Conservation (phyloP, 2,329 filamentous ascomycete species). For the Fusarium sp. region DNA sequence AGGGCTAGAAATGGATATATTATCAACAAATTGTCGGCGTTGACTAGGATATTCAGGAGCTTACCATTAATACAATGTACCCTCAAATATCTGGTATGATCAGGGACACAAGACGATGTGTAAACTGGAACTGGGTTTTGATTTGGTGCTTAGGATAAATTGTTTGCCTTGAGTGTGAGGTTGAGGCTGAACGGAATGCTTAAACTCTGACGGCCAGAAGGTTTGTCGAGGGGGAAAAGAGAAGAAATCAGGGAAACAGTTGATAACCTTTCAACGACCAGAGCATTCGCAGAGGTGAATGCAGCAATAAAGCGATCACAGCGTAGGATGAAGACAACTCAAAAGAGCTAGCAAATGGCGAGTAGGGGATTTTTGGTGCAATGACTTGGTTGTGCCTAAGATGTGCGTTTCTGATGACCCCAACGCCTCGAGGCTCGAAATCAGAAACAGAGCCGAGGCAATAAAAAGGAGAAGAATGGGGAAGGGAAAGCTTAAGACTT, state of each 20-base stretch:
- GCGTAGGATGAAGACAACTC: background rate
- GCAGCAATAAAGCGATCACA: background rate
- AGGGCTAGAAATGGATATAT: background rate
- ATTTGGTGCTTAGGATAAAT: background rate
- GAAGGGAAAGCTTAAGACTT: background rate
- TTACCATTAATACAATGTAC: slow-evolving; percentile 10
- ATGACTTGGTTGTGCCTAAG: background rate
- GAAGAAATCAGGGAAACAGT: background rate
- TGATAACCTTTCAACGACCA: background rate
- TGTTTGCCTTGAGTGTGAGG: background rate
- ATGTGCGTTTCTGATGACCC: background rate
- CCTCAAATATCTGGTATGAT: background rate
- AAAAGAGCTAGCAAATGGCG: background rate
- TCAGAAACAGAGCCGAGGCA: background rate
- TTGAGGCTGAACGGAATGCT: background rate
- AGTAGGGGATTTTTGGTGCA: background rate
- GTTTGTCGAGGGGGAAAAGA: background rate
- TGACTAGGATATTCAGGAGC: background rate
- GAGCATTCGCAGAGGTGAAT: background rate
- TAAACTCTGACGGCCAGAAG: background rate
- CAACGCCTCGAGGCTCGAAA: background rate
- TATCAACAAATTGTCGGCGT: slow-evolving; percentile 5
- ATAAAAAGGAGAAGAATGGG: background rate
- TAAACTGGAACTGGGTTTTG: slow-evolving; percentile 20
- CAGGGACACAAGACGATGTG: background rate